Evolutionary conservation across 73 alveolate genomes (phyloP).

Genomic region (Paramecium octaurelia): DNA sequence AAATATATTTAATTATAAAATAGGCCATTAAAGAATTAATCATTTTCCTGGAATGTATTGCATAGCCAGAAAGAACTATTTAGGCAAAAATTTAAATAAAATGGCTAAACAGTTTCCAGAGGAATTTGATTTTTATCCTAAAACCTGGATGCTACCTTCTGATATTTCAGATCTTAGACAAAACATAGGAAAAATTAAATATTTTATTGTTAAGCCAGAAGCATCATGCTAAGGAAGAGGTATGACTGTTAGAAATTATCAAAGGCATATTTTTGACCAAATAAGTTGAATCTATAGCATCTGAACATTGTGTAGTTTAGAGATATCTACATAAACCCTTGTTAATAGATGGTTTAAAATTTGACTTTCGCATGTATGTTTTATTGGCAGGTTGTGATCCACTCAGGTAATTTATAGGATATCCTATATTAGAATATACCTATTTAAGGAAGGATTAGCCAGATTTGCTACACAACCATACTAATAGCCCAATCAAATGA

Average conservation of each 20-base stretch:
- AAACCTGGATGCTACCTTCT: constrained; percentile 85
- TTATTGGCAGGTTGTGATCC: constrained; percentile 95
- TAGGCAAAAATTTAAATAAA: constrained; percentile 74
- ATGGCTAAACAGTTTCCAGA: constrained; percentile 77
- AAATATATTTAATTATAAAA: neutral
- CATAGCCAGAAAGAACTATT: constrained; percentile 78
- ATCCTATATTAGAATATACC: constrained; percentile 69
- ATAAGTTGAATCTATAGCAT: constrained; percentile 69
- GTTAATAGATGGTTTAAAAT: constrained; percentile 86
- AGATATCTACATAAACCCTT: constrained; percentile 92
- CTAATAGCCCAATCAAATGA: constrained; percentile 69
- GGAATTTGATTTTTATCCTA: constrained; percentile 82
- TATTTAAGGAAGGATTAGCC: constrained; percentile 93
- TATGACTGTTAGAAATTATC: neutral
- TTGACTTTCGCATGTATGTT: constrained; percentile 93
- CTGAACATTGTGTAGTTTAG: constrained; percentile 81
- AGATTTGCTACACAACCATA: constrained; percentile 96
- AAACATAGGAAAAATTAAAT: constrained; percentile 63
- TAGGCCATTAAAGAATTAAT: constrained; percentile 75
- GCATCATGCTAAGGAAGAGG: constrained; percentile 85
- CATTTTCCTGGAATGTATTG: constrained; percentile 87
- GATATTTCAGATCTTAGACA: constrained; percentile 73
- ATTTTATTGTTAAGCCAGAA: constrained; percentile 83
- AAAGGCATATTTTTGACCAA: constrained; percentile 76
- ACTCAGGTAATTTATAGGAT: neutral